These are phyloP conservation scores for Mayamaea pseudoterrestris DNA, from an alignment of 108 stramenopile species.

Conservation along the genomic window DNA sequence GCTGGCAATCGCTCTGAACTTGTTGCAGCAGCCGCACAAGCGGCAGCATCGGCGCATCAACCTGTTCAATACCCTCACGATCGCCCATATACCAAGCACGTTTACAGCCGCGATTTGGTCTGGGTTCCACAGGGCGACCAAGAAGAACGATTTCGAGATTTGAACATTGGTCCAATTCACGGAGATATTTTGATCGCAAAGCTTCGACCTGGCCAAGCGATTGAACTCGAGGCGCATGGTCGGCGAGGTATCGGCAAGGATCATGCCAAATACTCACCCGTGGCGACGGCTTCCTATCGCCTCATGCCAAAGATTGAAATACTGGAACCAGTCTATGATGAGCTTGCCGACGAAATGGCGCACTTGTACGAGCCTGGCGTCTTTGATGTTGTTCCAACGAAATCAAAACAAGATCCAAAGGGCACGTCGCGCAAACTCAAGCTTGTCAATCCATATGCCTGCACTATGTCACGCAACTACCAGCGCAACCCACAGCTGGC, in stretches of 20 bases:
- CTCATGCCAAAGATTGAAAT: constrained; percentile 69
- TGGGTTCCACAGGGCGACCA: constrained; percentile 94
- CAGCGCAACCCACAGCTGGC: constrained; percentile 71
- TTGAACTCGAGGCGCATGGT: constrained; percentile 85
- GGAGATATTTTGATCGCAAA: constrained; percentile 94
- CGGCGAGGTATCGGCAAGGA: constrained; percentile 85
- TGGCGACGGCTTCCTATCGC: constrained; percentile 93
- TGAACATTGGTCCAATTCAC: constrained; percentile 57
- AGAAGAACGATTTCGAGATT: constrained; percentile 39
- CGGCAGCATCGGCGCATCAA: constrained; percentile 10
- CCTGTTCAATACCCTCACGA: not conserved
- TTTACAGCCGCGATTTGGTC: constrained; percentile 63
- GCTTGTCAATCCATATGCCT: constrained; percentile 83
- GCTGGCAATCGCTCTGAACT: constrained; percentile 7
- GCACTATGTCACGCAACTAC: constrained; percentile 95
- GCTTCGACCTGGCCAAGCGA: constrained; percentile 89
- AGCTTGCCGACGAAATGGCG: constrained; percentile 75
- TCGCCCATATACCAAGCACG: constrained; percentile 75
- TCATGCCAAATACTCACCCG: constrained; percentile 97
- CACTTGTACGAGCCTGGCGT: constrained; percentile 82
- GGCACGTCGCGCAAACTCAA: constrained; percentile 36
- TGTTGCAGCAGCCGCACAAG: constrained; percentile 22
- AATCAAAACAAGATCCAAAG: constrained; percentile 1
- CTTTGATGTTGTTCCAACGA: constrained; percentile 52
- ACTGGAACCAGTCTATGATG: constrained; percentile 54